Base-by-base conservation (phyloP, 2,329 filamentous ascomycete species). In the Aspergillus puulaauensis region DNA sequence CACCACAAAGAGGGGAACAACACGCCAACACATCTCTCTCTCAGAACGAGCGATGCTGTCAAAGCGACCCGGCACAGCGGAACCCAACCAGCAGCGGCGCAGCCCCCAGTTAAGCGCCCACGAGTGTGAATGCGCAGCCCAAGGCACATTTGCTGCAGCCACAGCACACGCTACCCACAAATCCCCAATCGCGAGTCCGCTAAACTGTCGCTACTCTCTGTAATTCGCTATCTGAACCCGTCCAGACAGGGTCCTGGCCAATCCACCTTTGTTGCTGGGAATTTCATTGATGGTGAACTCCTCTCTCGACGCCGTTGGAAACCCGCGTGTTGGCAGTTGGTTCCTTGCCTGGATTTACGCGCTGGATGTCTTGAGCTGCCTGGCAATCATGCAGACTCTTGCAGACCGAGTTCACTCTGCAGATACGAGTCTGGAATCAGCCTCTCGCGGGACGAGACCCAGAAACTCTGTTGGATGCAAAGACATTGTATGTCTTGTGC, bases 1-100 rank as follows among this genome's bases (percentile, higher is more conserved):
- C 8, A 31, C 27, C 27, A 31, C 9, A 56, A 58, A 50, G 54
- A 57, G 57, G 57, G 60, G 57, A 53, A 58, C 21, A 52, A 39
- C 40, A 40, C 21, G 24, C 43, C 44, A 40, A 31, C 33, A 4
- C 47, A 37, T 23, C 21, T 44, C 15, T 21, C 23, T 21, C n/a
- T 48, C 27, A 31, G 9, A 31, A 31, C 27, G 27, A 9, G 8
- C 8, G 27, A 11, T 11, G 27, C 9, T 31, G 8, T 31, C 27
- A 24, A 24, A 35, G 19, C 9, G 46, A 58, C 46, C 56, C 56
- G 51, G 37, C 27, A 44, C 12, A 23, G 11, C 23, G 56, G 56
- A 49, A 54, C 11, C 56, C 56, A 58, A 54, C 51, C 50, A 54
- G 49, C 17, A 21, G 8, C 2, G 17, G 27, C 19, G 7, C 24